Evolutionary conservation across 1,284 basidiomycete species (phyloP), one percentile per base, ranked within the genome.

Genomic region (Psilocybe mexicana): DNA sequence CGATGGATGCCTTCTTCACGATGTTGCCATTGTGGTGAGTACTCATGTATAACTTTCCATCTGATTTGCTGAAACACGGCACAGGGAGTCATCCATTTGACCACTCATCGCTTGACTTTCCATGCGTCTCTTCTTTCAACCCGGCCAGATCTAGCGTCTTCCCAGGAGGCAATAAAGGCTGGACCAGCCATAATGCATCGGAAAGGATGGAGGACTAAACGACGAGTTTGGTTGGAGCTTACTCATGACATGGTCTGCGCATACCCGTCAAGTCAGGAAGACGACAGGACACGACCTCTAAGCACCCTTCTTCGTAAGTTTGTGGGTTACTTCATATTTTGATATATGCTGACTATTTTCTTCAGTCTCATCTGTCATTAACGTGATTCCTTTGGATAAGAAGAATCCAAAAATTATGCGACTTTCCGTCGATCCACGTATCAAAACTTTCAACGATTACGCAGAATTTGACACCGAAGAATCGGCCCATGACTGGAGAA

Each of bases 151-250:
- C 52, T 72, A 14, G 59, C 59, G 12, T 61, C 68, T 8, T 61
- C 67, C 12, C 66, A 69, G 45, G 65, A 72, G 43, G 61, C 83
- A 24, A 71, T 88, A 47, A 82, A 81, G 61, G 65, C 80, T 1
- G 87, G 87, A 0, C 72, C 83, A 1, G 84, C 82, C 2, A 73
- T 78, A 0, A 67, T 84, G 18, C 83, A 84, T 62, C 71, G 77
- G 3, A 74, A 72, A 54, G 78, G 79, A 25, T 71, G 76, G 62
- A 72, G 69, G 44, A 67, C 74, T 44, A 80, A 79, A 61, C 71
- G 70, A n/a, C 75, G 83, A n/a, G 72, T 87, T 5, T 88, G 87
- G 87, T 65, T 88, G 68, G 86, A 88, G 64, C 69, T 90, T 26
- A 76, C 77, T 10, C 78, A 76, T 38, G 86, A 88, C 60, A 86